Evolutionary conservation across 2,329 filamentous ascomycete species (phyloP).

Genomic region (Cladosporium oxysporum): DNA sequence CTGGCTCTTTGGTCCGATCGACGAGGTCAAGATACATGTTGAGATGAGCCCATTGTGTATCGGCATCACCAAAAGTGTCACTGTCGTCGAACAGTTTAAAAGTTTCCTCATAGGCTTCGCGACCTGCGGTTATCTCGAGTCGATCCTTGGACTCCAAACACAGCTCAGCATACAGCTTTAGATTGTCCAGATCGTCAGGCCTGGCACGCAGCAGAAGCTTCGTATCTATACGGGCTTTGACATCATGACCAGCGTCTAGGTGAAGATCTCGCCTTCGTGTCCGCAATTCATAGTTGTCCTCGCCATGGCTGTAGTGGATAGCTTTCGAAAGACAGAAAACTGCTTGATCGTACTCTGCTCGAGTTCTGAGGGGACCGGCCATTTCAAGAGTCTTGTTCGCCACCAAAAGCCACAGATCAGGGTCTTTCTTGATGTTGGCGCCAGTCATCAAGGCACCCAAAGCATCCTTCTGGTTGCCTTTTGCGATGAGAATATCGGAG

Average conservation of each 20-base stretch:
- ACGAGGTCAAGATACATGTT: conserved; percentile 84
- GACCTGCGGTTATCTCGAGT: conserved; percentile 31
- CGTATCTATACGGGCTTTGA: conserved; percentile 53
- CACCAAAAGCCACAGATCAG: conserved; percentile 59
- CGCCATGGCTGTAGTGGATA: conserved; percentile 46
- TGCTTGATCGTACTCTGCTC: conserved; percentile 49
- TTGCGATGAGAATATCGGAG: conserved; percentile 58
- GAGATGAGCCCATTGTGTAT: conserved; percentile 73
- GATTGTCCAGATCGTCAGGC: conserved; percentile 56
- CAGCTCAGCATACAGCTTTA: conserved; percentile 59
- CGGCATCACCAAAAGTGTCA: conserved; percentile 40
- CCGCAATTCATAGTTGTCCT: conserved; percentile 54
- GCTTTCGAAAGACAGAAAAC: conserved; percentile 57
- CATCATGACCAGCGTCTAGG: conserved; percentile 50
- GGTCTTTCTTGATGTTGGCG: conserved; percentile 56
- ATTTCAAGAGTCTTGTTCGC: conserved; percentile 56
- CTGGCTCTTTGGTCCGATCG: conserved; percentile 62
- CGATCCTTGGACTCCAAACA: conserved; percentile 38
- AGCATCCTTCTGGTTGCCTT: conserved; percentile 59
- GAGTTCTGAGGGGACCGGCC: conserved; percentile 44
- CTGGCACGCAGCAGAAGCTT: conserved; percentile 56
- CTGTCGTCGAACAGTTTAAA: conserved; percentile 51
- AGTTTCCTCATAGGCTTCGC: conserved; percentile 51
- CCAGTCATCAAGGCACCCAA: conserved; percentile 59
- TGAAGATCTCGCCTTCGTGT: conserved; percentile 57